Base-by-base conservation (phyloP, 768 basidiomycete species). In the Collybia sordida region DNA sequence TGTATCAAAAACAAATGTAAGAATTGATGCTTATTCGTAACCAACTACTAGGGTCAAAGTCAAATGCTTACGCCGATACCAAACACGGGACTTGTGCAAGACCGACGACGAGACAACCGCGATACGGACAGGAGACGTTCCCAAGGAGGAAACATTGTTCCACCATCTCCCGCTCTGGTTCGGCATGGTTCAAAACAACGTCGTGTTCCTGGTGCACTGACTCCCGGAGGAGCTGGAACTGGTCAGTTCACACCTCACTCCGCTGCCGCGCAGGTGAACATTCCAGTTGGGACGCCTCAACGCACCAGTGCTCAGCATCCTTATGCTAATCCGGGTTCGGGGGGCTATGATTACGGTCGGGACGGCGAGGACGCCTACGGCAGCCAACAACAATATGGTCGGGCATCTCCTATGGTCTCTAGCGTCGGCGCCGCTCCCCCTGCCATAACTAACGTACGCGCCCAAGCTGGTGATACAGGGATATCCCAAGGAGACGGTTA, bases 341-440 rank as follows among this genome's bases (percentile, higher is more conserved):
- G 76, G 27, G 85, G 78, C 7, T 82, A 82, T 64, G 86, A 88
- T 56, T 83, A 85, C 55, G 66, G 57, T 54, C 59, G 68, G 28
- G 69, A 73, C 18, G 63, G 62, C 23, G 72, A 67, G 36, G 86
- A 90, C 37, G 70, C 72, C 21, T 85, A 80, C 58, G 77, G 73
- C 39, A 68, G 61, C 51, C 79, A 79, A 55, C 80, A 79, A 59
- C 79, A 72, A 48, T 92, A 92, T 59, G 86, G 87, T n/a, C 81
- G 88, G 45, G 78, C 81, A 23, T 91, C 90, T 35, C 90, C 89
- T 15, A 93, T 93, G 90, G 80, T 90, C 47, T 79, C 87, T 22
- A 83, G 75, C 45, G 76, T 82, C 40, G 80, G 79, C 36, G 83
- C 82, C 34, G 86, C 78, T 24, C 85, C 85, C 47, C 87, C 86